Base-by-base conservation (phyloP, 768 basidiomycete species). In the Sporobolomyces phaffii region DNA sequence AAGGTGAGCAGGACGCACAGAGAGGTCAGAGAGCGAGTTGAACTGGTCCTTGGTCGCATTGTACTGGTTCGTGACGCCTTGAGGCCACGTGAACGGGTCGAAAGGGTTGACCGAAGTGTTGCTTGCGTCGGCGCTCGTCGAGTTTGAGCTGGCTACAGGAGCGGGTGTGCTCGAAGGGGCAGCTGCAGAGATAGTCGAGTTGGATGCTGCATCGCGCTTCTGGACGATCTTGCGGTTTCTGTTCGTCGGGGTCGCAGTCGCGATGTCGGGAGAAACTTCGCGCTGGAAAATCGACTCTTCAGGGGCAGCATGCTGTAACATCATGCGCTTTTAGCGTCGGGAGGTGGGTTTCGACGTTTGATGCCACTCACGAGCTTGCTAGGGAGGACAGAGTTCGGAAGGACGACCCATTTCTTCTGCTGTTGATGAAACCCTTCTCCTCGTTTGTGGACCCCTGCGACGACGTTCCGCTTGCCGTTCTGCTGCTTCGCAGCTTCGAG, bases 401-500 rank as follows among this genome's bases (percentile, higher is more conserved):
- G 17, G 31, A 58, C 56, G 41, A 58, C 56, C 56, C 56, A 58
- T 47, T 58, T 58, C 59, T 51, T 60, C 15, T 41, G 34, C 34
- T 26, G 24, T 7, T 33, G 50, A n/a, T 51, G 52, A 38, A 18
- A 15, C 22, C 5, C 8, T 15, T n/a, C 44, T 14, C 53, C 36
- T 24, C 38, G 5, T 5, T 40, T 4, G n/a, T 41, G 54, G 26
- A 28, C 29, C 26, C 38, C 54, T 14, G 41, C 24, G 22, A 41
- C 9, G 7, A 28, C 29, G 10, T 36, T 41, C 18, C 50, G 43
- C 49, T 51, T 51, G 49, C 18, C 28, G 24, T 22, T 51, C 24
- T n/a, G 31, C 33, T 34, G 11, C 20, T 36, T 44, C 2, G 56
- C 64, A 13, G 54, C 34, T 18, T 54, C 41, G 49, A 59, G 24